phyloP scores from a whole-genome alignment of 768 basidiomycete genomes.

The Phylloporus sp. region DNA sequence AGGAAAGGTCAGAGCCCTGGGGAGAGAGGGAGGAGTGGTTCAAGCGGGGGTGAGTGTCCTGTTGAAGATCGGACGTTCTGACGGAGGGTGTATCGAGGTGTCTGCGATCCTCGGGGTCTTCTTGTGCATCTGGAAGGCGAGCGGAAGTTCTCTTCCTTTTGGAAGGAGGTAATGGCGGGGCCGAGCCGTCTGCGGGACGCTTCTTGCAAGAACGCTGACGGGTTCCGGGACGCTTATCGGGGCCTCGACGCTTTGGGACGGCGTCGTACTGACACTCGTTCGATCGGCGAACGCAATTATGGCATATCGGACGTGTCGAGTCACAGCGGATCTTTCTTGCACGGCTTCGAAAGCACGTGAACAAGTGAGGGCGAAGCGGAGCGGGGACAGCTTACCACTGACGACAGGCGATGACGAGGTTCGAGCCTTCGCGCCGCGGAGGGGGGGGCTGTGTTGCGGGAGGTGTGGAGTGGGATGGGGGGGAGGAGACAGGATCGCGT shows the following conservation, averaged over 20 bases:
- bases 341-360: conserved; percentile 52
- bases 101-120: conserved; percentile 26
- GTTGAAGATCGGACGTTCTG: conserved; percentile 25
- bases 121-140: conserved; percentile 31
- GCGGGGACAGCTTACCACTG: conserved; percentile 62
- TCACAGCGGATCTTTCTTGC: conserved; percentile 84
- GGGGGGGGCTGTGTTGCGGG: conserved; percentile 22
- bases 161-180: conserved; percentile 42
- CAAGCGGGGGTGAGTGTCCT: conserved; percentile 21
- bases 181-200: conserved; percentile 53
- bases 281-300: conserved; percentile 74
- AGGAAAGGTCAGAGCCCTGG: conserved; percentile 28
- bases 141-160: conserved; percentile 48
- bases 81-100: conserved; percentile 22
- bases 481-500: conserved; percentile 43
- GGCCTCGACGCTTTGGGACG: conserved; percentile 76
- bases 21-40: conserved; percentile 32
- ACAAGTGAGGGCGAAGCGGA: conserved; percentile 19
- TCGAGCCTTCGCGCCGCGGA: conserved; percentile 54
- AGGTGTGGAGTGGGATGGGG: conserved; percentile 23
- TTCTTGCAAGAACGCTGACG: conserved; percentile 84
- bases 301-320: conserved; percentile 73
- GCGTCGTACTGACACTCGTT: conserved; percentile 78
- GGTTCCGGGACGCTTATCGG: conserved; percentile 82
- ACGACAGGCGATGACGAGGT: conserved; percentile 76